phyloP scores from a whole-genome alignment of 805 yeast species.

The Cyberlindnera sargentensis region DNA sequence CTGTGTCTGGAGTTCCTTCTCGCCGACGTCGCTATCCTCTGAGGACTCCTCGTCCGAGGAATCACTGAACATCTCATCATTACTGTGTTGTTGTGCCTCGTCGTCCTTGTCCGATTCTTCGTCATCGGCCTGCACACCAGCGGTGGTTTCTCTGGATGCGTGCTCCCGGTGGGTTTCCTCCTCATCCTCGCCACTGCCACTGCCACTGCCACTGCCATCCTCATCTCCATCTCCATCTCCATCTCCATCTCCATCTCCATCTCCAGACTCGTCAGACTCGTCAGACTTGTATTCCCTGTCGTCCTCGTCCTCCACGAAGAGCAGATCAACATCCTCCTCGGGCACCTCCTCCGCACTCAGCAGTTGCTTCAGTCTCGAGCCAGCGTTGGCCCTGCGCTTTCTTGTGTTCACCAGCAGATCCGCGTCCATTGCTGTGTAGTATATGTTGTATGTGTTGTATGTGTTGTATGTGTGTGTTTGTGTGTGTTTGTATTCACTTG shows the following conservation, averaged over 20 bases:
- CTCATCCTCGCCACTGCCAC: conserved; percentile 9
- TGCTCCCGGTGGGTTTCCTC: not conserved
- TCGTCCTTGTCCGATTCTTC: conserved; percentile 6
- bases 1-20: conserved; percentile 46
- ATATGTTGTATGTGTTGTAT: no score
- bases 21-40: conserved; percentile 61
- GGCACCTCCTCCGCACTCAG: conserved; percentile 58
- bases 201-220: conserved; percentile 4
- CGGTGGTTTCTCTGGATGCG: conserved; percentile 14
- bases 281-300: conserved; percentile 40
- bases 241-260: conserved; percentile 23
- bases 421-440: conserved; percentile 5
- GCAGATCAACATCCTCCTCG: conserved; percentile 67
- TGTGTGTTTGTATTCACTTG: not conserved
- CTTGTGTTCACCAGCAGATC: conserved; percentile 70
- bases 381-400: conserved; percentile 80
- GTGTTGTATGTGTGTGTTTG: not conserved
- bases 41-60: conserved; percentile 45
- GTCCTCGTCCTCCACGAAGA: conserved; percentile 59
- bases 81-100: conserved; percentile 7
- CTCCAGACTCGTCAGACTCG: conserved; percentile 26
- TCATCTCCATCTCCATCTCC: conserved; percentile 20
- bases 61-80: conserved; percentile 49
- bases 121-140: conserved; percentile 5
- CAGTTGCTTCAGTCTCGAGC: conserved; percentile 68